A percentile compares a stretch with the other conserved stretches of the same genome.
Evolutionary conservation across 148 eudicot species (phyloP).

Genomic region (Rhododendron kiyosumense): DNA sequence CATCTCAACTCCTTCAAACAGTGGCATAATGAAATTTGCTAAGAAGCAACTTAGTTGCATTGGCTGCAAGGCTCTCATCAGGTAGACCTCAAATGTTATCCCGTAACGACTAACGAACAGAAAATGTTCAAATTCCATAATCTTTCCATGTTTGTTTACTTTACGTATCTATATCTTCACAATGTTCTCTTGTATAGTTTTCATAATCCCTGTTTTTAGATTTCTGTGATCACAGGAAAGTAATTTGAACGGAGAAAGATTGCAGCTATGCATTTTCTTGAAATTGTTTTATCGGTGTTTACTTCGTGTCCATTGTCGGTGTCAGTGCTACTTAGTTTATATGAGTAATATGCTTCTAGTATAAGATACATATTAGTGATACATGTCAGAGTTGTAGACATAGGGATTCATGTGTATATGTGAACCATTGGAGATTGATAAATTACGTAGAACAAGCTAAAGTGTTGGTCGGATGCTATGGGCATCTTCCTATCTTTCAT

Average conservation of each 20-base stretch:
- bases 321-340: background rate
- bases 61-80: constrained; percentile 89
- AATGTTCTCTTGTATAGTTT: background rate
- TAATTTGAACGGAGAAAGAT: background rate
- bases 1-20: constrained; percentile 84
- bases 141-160: background rate
- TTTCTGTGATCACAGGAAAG: background rate
- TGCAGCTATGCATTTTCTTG: background rate
- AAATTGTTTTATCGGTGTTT: background rate
- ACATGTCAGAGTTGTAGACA: background rate
- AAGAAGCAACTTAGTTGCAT: constrained; percentile 89
- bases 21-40: constrained; percentile 98
- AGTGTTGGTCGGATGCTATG: background rate
- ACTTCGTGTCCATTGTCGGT: background rate
- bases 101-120: background rate
- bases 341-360: background rate
- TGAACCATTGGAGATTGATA: background rate
- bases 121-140: background rate
- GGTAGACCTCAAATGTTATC: constrained; percentile 32
- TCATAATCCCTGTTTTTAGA: background rate
- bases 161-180: background rate
- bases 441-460: background rate
- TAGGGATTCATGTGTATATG: background rate
- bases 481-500: background rate
- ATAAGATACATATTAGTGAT: background rate